Base-by-base conservation (phyloP, 306 rosid genomes). In the Corylus heterophylla region DNA sequence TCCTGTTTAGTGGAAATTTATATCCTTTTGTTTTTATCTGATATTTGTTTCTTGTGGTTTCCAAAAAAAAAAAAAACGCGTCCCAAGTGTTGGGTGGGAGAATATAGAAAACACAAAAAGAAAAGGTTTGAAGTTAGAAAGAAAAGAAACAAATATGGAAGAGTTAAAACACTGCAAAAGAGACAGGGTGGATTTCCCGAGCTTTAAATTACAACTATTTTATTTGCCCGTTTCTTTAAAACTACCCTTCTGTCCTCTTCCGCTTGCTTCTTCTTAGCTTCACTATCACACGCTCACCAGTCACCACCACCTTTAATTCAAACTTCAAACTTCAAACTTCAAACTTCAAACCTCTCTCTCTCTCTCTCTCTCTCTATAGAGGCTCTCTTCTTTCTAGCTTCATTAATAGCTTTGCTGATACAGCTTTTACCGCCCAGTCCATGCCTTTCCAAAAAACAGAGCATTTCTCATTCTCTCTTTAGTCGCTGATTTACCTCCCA, bases 171-270 rank as follows among this genome's bases (percentile, higher is more conserved):
- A 42, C 20, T 3, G 84, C n/a, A 62, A 81, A 55, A 55, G 87
- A 83, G 80, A 78, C 78, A 81, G 68, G 89, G 85, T 86, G 87
- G 92, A 87, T 89, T 89, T 86, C 81, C 92, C 77, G 83, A 88
- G 83, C 74, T n/a, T 48, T 69, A 59, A 54, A 11, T 50, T 27
- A 61, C 27, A 78, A 37, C 44, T 29, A 76, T 70, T 81, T 87
- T 78, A 87, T 77, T 82, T 75, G 44, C 48, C 74, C 31, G 37
- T 70, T 49, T 22, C 78, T 31, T 44, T 66, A 72, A 90, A 88
- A 87, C 85, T 71, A 87, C 89, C 79, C 86, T 83, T 75, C 82
- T 81, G 90, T 88, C 88, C 89, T 88, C 87, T 85, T 89, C 89
- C 84, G 72, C 70, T 49, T 48, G 83, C 8, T 75, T 0, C 58